Conservation (phyloP, 2,329 filamentous ascomycete species). For the Fusarium redolens region DNA sequence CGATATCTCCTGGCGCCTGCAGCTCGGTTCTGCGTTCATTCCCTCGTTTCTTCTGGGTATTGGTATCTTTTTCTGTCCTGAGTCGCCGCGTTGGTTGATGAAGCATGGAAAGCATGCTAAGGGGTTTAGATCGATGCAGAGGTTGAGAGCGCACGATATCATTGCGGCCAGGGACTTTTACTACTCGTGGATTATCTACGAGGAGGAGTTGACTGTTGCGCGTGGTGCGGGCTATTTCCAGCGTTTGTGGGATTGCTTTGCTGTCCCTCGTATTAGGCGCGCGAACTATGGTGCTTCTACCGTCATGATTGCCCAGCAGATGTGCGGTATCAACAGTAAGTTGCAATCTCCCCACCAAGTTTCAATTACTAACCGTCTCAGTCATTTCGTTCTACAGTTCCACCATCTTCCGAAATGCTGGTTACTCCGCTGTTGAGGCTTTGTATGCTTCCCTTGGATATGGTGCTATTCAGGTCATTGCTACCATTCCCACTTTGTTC, state of each 20-base stretch:
- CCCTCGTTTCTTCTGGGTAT: slow-evolving; percentile 63
- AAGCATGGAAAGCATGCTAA: slow-evolving; percentile 69
- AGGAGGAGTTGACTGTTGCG: slow-evolving; percentile 47
- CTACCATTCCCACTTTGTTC: slow-evolving; percentile 22
- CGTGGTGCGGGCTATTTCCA: slow-evolving; percentile 46
- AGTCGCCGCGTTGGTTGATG: slow-evolving; percentile 71
- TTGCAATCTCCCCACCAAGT: rapidly evolving
- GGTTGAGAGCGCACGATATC: slow-evolving; percentile 61
- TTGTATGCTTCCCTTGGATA: slow-evolving; percentile 31
- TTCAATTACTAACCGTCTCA: neutral
- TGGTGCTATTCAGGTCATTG: slow-evolving; percentile 24
- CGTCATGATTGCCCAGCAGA: slow-evolving; percentile 80
- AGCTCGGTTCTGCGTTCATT: slow-evolving; percentile 69
- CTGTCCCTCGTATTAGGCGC: slow-evolving; percentile 73
- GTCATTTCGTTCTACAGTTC: slow-evolving; percentile 43
- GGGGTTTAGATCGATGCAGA: slow-evolving; percentile 65
- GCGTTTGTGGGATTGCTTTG: slow-evolving; percentile 66
- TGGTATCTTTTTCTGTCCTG: slow-evolving; percentile 72
- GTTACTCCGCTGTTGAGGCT: neutral
- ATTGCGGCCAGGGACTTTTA: slow-evolving; percentile 70
- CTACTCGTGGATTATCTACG: slow-evolving; percentile 54
- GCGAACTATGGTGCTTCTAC: slow-evolving; percentile 80
- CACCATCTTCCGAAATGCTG: slow-evolving; percentile 11
- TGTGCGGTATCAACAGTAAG: slow-evolving; percentile 46
- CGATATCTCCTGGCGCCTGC: slow-evolving; percentile 68